Conservation (phyloP, 1,139 yeast species). For the Lodderomyces margitis region DNA sequence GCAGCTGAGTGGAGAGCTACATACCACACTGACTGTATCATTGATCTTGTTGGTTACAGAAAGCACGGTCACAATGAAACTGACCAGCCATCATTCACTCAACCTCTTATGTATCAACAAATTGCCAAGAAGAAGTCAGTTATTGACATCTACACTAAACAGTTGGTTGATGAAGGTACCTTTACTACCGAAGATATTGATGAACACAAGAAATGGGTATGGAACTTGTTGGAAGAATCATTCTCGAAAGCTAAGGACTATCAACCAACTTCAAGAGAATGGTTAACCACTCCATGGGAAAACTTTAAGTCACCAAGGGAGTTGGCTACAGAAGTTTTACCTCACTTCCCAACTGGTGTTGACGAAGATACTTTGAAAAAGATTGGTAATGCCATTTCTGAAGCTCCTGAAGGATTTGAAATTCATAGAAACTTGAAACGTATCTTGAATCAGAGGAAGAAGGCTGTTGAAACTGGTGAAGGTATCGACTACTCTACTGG, state of each 20-base stretch:
- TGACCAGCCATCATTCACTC: conserved; percentile 98
- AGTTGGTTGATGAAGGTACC: conserved; percentile 80
- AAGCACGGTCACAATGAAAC: conserved; percentile 99
- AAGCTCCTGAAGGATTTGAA: conserved; percentile 86
- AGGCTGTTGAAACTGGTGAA: conserved; percentile 84
- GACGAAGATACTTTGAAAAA: conserved; percentile 67
- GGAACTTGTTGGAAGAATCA: conserved; percentile 90
- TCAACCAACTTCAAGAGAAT: conserved; percentile 89
- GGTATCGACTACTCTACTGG: conserved; percentile 99
- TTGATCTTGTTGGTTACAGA: conserved; percentile 98
- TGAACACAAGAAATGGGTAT: conserved; percentile 97
- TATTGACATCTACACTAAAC: conserved; percentile 77
- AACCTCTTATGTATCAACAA: conserved; percentile 93
- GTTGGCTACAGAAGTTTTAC: conserved; percentile 91
- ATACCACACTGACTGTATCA: conserved; percentile 92
- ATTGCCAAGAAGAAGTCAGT: conserved; percentile 88
- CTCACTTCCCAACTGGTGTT: conserved; percentile 95
- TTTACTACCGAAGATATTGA: conserved; percentile 87
- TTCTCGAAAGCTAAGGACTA: conserved; percentile 86
- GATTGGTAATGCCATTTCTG: conserved; percentile 75
- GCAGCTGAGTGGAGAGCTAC: conserved; percentile 99
- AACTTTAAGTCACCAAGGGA: conserved; percentile 98
- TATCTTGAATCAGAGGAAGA: conserved; percentile 83
- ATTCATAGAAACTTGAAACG: conserved; percentile 96
- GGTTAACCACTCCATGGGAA: conserved; percentile 99